phyloP scores from a whole-genome alignment of 2,329 filamentous ascomycete species.

The Neoascochyta sp. region DNA sequence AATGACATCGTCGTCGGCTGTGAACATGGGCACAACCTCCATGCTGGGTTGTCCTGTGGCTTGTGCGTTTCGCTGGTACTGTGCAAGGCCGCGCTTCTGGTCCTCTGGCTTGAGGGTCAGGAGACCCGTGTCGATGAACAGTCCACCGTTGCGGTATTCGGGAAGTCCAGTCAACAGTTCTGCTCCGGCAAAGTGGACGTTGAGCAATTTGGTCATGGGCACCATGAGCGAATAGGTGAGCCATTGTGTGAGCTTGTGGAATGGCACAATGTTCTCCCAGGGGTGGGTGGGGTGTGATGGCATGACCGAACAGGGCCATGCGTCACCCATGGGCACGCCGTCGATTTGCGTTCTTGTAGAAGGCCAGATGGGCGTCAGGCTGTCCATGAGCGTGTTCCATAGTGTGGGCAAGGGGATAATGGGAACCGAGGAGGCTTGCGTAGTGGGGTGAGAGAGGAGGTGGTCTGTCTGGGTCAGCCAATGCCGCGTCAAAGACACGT shows the following conservation, averaged over 20 bases:
- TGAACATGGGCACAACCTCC: conserved; percentile 71
- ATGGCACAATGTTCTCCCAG: conserved; percentile 81
- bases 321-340: conserved; percentile 82
- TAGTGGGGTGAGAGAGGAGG: conserved; percentile 85
- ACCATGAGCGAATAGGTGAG: conserved; percentile 91
- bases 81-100: conserved; percentile 64
- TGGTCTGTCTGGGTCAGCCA: conserved; percentile 60
- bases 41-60: conserved; percentile 68
- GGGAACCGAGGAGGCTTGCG: conserved; percentile 81
- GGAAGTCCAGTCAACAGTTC: conserved; percentile 84
- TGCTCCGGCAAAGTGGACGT: conserved; percentile 72
- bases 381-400: conserved; percentile 87
- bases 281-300: conserved; percentile 66
- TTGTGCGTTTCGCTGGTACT: conserved; percentile 66
- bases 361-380: conserved; percentile 85
- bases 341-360: conserved; percentile 80
- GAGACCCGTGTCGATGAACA: conserved; percentile 80
- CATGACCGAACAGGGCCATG: conserved; percentile 86
- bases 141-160: conserved; percentile 87
- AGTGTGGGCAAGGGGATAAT: conserved; percentile 83
- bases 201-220: conserved; percentile 73
- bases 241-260: conserved; percentile 91
- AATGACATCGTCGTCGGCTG: conserved; percentile 70
- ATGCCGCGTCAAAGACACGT: neutral
- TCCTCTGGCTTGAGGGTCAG: conserved; percentile 71